A percentile compares a stretch with the other conserved stretches of the same genome.
Conservation (phyloP, 176 grass and related monocot species). For the Puccinellia tenuiflora region DNA sequence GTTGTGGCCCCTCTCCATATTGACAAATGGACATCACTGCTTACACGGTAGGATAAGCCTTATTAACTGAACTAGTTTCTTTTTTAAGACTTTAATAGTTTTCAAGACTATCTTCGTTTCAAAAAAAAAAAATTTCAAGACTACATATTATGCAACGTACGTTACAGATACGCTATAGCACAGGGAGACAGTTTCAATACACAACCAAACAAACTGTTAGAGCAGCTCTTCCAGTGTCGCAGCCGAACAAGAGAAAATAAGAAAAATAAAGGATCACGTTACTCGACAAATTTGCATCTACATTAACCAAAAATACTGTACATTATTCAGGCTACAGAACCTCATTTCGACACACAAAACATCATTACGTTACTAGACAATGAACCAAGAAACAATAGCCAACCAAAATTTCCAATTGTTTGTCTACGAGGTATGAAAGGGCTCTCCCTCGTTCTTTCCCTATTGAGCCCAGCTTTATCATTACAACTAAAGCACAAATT, state of each 20-base stretch:
- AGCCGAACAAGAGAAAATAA: background rate
- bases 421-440: slow-evolving; percentile 29
- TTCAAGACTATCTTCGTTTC: no score
- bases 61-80: no score
- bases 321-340: slow-evolving; percentile 57
- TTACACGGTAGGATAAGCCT: background rate
- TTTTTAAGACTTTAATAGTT: no score
- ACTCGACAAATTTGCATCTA: slow-evolving; percentile 32
- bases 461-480: slow-evolving; percentile 16
- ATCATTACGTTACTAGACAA: background rate
- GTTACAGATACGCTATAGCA: background rate
- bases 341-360: slow-evolving; percentile 13
- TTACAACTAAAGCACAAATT: slow-evolving; percentile 18
- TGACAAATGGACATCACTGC: background rate
- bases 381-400: slow-evolving; percentile 16
- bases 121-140: no score
- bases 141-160: background rate
- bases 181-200: background rate
- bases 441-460: slow-evolving; percentile 16
- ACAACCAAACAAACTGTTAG: background rate
- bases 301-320: slow-evolving; percentile 41
- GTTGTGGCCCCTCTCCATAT: background rate
- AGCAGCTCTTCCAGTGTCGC: background rate
- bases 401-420: slow-evolving; percentile 43
- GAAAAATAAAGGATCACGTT: background rate